Percentiles rank a stretch among this genome's conserved stretches.
Evolutionary conservation across 495 filamentous ascomycete genomes (phyloP).

Genomic region (Xylaria flabelliformis): DNA sequence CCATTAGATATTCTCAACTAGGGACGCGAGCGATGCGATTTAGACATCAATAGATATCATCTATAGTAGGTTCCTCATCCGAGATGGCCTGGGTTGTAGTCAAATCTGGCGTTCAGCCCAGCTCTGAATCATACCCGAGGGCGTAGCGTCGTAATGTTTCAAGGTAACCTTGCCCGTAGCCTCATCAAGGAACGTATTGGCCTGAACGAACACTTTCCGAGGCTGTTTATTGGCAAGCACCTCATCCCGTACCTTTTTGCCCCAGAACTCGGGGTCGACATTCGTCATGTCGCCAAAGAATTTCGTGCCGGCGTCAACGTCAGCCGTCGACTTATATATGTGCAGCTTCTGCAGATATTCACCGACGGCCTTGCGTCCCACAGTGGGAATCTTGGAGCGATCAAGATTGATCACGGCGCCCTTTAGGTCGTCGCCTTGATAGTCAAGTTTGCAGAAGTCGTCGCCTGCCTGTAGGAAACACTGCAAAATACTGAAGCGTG

Average conservation of each 20-base stretch:
- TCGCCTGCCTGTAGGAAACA: constrained; percentile 86
- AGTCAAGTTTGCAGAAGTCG: constrained; percentile 80
- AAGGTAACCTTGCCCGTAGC: constrained; percentile 74
- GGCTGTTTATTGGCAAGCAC: constrained; percentile 89
- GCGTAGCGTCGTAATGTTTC: constrained; percentile 87
- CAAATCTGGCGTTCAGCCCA: constrained; percentile 68
- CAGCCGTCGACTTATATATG: constrained; percentile 89
- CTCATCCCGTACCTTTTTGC: constrained; percentile 72
- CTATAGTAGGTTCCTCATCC: constrained; percentile 30
- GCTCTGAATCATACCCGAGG: constrained; percentile 88
- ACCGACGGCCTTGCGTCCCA: constrained; percentile 75
- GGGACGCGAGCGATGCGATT: background rate
- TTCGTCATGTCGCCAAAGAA: constrained; percentile 84
- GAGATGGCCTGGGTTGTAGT: constrained; percentile 9
- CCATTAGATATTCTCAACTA: background rate
- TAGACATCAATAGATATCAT: constrained; percentile 7
- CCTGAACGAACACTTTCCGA: constrained; percentile 94
- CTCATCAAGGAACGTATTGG: constrained; percentile 77
- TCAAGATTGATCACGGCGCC: constrained; percentile 84
- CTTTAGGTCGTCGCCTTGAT: constrained; percentile 74
- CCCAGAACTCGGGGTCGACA: constrained; percentile 82
- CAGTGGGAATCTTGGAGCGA: constrained; percentile 76
- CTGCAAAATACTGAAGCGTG: constrained; percentile 88
- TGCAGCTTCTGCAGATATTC: constrained; percentile 91
- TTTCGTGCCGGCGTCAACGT: constrained; percentile 73